A percentile compares a stretch with the other conserved stretches of the same genome.
These are phyloP conservation scores for Nicotiana paniculata DNA, from an alignment of 257 asterid genomes.

Conservation along the genomic window DNA sequence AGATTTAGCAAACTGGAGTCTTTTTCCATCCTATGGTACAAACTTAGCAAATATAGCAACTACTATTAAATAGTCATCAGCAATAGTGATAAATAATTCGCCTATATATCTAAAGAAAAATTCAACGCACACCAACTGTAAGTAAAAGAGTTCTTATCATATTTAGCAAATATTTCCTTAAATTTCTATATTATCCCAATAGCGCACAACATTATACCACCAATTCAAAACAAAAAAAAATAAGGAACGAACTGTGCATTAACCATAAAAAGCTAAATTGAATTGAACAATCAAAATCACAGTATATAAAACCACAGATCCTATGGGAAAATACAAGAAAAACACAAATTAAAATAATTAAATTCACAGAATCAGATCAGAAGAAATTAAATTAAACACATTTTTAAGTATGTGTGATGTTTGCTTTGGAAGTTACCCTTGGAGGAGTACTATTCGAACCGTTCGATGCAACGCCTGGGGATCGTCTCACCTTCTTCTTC, in stretches of 20 bases:
- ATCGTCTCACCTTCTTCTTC: conserved; percentile 10
- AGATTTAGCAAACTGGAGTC: background rate
- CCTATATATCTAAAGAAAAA: background rate
- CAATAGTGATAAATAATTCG: background rate
- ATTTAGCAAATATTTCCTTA: background rate
- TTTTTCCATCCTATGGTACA: too few relatives aligned
- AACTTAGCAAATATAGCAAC: background rate
- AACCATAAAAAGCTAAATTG: background rate
- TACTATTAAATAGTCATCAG: background rate
- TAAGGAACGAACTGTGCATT: background rate
- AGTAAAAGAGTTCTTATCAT: background rate
- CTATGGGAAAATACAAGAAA: background rate
- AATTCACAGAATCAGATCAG: background rate
- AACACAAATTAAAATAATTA: background rate
- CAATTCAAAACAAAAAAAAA: background rate
- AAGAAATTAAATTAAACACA: background rate
- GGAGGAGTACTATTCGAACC: background rate
- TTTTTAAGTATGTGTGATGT: background rate
- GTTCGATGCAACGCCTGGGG: background rate
- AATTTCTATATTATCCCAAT: background rate
- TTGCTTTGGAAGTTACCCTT: background rate
- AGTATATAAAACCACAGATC: background rate
- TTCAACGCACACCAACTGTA: background rate
- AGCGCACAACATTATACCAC: background rate
- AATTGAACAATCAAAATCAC: background rate